Evolutionary conservation across 2,329 filamentous ascomycete species (phyloP).

Genomic region (Myotisia sp.): DNA sequence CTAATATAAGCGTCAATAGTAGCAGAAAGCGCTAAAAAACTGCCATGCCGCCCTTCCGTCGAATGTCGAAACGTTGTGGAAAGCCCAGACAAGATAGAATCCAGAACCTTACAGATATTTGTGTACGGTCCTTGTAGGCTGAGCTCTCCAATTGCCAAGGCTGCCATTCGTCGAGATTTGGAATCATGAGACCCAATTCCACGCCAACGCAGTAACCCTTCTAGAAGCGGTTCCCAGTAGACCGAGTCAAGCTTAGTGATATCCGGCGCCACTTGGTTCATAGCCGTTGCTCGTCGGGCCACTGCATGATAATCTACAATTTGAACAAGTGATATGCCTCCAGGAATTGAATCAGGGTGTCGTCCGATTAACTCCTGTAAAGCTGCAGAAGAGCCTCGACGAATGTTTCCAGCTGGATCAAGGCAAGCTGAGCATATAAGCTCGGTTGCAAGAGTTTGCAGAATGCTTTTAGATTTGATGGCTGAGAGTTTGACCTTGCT

Average conservation of each 20-base stretch:
- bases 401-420: conserved; percentile 84
- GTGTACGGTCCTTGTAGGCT: conserved; percentile 22
- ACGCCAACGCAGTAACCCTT: conserved; percentile 67
- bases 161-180: conserved; percentile 57
- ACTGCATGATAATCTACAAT: conserved; percentile 87
- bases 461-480: conserved; percentile 30
- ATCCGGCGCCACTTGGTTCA: conserved; percentile 58
- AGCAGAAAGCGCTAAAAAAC: conserved; percentile 28
- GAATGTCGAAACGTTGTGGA: conserved; percentile 26
- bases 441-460: conserved; percentile 68
- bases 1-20: conserved; percentile 23
- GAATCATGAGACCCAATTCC: conserved; percentile 71
- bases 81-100: conserved; percentile 22
- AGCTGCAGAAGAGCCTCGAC: conserved; percentile 81
- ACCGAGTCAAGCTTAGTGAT: conserved; percentile 49
- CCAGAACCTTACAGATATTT: conserved; percentile 20
- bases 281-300: conserved; percentile 68
- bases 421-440: conserved; percentile 69
- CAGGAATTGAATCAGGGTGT: conserved; percentile 67
- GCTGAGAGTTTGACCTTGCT: conserved; percentile 19
- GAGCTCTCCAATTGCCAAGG: conserved; percentile 48
- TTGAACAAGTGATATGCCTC: conserved; percentile 79
- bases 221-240: conserved; percentile 56
- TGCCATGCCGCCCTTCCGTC: conserved; percentile 31
- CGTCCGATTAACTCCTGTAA: conserved; percentile 87